phyloP scores from a whole-genome alignment of 345 rosid genomes.

The Salix arbutifolia region DNA sequence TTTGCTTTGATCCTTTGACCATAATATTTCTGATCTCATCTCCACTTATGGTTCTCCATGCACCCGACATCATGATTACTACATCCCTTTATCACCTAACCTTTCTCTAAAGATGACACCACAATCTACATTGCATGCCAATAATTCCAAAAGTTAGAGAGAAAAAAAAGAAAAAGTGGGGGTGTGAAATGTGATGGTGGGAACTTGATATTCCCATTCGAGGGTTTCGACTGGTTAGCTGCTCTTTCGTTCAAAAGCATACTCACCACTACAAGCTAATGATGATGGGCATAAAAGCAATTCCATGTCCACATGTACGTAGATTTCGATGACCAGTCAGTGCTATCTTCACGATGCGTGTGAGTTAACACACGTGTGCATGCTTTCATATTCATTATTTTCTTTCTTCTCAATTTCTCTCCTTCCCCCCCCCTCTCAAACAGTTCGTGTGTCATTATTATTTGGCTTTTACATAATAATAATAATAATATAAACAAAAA shows the following conservation, averaged over 20 bases:
- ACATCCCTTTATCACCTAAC: slow-evolving; percentile 1
- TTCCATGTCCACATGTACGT: slow-evolving; percentile 2
- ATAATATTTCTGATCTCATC: slow-evolving; percentile 21
- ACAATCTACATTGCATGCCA: not conserved
- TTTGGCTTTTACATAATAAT: too few species aligned
- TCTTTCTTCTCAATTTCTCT: too few species aligned
- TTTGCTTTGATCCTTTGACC: slow-evolving; percentile 50
- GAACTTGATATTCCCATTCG: not conserved
- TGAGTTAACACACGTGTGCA: not conserved
- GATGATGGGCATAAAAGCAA: slow-evolving; percentile 11
- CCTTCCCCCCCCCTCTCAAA: too few species aligned
- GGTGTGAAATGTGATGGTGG: not conserved
- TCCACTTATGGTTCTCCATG: slow-evolving; percentile 21
- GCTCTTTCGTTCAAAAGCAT: not conserved
- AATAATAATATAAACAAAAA: too few species aligned
- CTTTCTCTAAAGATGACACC: slow-evolving; percentile 10
- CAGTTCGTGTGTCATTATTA: too few species aligned
- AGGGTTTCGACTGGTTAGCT: not conserved
- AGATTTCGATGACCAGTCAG: slow-evolving; percentile 6
- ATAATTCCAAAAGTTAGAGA: not conserved
- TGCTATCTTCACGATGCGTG: not conserved
- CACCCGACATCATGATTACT: slow-evolving; percentile 37
- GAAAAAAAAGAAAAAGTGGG: not conserved
- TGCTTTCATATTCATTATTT: not conserved
- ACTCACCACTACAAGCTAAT: slow-evolving; percentile 1